A percentile compares a stretch with the other conserved stretches of the same genome.
Evolutionary conservation across 2,329 filamentous ascomycete species (phyloP).

Genomic region (Verticillium nonalfalfae): DNA sequence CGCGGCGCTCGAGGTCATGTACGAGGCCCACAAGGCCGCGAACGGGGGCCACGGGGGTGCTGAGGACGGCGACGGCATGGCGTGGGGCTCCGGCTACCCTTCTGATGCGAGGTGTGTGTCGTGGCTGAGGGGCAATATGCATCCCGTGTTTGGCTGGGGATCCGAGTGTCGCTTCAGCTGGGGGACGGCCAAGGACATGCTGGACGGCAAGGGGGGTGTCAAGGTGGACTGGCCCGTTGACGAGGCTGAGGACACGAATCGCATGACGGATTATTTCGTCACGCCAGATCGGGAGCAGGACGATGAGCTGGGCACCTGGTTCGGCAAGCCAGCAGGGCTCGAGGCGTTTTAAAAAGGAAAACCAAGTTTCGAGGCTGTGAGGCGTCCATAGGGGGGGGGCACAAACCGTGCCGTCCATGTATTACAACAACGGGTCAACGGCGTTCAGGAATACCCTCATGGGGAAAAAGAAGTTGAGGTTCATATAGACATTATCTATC

Average conservation of each 20-base stretch:
- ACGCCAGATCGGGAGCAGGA: constrained; percentile 34
- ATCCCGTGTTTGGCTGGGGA: constrained; percentile 93
- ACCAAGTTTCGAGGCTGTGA: no score
- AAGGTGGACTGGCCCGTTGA: constrained; percentile 80
- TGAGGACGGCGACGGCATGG: constrained; percentile 30
- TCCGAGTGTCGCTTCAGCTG: constrained; percentile 91
- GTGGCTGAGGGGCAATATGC: constrained; percentile 84
- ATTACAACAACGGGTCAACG: background rate
- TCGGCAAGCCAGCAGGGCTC: constrained; percentile 63
- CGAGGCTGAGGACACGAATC: constrained; percentile 61
- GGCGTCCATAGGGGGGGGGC: background rate
- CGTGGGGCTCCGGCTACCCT: constrained; percentile 91
- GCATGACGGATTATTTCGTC: constrained; percentile 71
- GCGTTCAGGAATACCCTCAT: background rate
- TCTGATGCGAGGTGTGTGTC: constrained; percentile 72
- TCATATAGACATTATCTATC: constrained; percentile 5
- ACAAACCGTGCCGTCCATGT: background rate
- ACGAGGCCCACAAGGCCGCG: constrained; percentile 35
- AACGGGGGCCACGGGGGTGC: constrained; percentile 15
- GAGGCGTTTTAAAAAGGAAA: constrained; percentile 55
- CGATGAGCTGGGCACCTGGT: constrained; percentile 75
- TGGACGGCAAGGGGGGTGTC: constrained; percentile 68
- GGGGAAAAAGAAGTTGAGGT: background rate
- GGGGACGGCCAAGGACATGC: constrained; percentile 89
- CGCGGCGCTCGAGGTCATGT: constrained; percentile 76